These are phyloP conservation scores for Ophiostoma ulmi DNA, from an alignment of 2,329 filamentous ascomycete species.

Conservation along the genomic window DNA sequence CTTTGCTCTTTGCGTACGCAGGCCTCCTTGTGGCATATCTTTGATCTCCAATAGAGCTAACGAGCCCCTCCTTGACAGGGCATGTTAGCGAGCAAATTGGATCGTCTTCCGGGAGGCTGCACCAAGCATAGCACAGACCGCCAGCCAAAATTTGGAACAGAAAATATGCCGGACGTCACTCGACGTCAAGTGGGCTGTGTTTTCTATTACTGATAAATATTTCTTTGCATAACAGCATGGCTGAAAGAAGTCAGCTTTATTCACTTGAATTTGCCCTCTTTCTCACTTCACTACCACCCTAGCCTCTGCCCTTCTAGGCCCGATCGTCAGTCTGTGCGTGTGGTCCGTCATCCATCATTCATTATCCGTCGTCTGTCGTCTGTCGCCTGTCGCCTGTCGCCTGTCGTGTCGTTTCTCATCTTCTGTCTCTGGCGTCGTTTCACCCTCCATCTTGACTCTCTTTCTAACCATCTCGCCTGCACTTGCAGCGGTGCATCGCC, in stretches of 20 bases:
- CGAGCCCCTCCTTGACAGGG: not conserved
- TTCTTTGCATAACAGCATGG: not conserved
- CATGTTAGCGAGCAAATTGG: conserved; percentile 19
- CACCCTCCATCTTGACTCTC: not conserved
- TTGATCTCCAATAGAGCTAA: not conserved
- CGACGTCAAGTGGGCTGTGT: conserved; percentile 15
- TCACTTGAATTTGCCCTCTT: conserved; percentile 9
- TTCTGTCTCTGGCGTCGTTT: not conserved
- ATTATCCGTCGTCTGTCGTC: not conserved
- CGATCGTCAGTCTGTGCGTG: conserved; percentile 2
- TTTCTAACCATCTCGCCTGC: conserved; percentile 5
- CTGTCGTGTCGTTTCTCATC: not conserved
- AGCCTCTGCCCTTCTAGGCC: conserved; percentile 5
- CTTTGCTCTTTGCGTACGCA: not conserved
- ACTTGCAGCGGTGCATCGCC: conserved; percentile 19
- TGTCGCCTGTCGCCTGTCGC: not conserved
- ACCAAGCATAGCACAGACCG: conserved; percentile 16
- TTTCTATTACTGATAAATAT: not conserved
- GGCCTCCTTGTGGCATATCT: not conserved
- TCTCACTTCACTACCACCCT: conserved; percentile 6
- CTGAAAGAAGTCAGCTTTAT: not conserved
- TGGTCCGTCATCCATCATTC: not conserved
- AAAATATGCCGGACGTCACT: conserved; percentile 19
- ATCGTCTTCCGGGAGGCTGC: conserved; percentile 22
- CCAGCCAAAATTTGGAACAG: conserved; percentile 9